Evolutionary conservation across 352 stramenopile genomes (phyloP), one percentile per base, ranked within the genome.

Genomic region (Phytopythium montanum): DNA sequence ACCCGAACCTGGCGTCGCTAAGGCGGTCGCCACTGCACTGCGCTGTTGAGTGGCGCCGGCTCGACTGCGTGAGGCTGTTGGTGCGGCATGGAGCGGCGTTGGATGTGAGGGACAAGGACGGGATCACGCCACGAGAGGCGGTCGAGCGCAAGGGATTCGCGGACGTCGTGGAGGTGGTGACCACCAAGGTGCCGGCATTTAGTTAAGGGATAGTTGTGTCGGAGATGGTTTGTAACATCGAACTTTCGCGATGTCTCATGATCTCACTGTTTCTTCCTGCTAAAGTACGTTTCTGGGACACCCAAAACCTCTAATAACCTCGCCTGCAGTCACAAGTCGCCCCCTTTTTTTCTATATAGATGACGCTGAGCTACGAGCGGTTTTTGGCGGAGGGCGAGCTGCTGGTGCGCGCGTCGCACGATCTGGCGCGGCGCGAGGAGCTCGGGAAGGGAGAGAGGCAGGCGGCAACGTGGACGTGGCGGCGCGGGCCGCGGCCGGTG

Each of bases 21-120:
- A 79, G 83, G 9, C 76, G 83, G 14, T 82, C 78, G 38, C 76
- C 83, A 5, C 52, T 92, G 62, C 83, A 92, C 68, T 92, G 83
- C 58, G 83, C 83, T 9, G 79, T 85, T 31, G 79, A 87, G 54
- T 92, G 83, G 83, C 75, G 73, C 14, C 83, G 81, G n/a, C 55
- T 83, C 10, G 68, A 79, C 14, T 92, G 83, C 31, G 80, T 90
- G 33, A 50, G 61, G 39, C 52, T 92, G 31, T 57, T 92, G 23
- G 44, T 90, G 10, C 41, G 62, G 23, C 62, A 87, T 5, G 75
- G 79, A 3, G 80, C 77, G 2, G 34, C 53, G 0, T 31, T 59
- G 3, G 42, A 73, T 25, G 64, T 41, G 21, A 46, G 13, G 1
- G 80, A 90, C 60, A 85, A 87, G 49, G 70, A 85, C 33, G 71